Conservation (phyloP, 805 yeast genomes). For the Pichia exigua region DNA sequence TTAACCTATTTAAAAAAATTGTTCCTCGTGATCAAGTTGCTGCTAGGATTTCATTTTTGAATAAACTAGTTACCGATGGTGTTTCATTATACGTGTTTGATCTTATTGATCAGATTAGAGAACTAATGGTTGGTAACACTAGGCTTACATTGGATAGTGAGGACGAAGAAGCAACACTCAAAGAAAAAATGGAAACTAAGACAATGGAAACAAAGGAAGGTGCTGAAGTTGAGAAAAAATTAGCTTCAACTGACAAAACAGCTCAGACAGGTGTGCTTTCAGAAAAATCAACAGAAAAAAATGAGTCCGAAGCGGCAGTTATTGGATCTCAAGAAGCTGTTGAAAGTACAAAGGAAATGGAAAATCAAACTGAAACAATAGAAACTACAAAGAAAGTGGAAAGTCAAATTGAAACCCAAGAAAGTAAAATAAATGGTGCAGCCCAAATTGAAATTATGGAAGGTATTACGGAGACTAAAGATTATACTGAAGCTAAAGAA, state of each 20-base stretch:
- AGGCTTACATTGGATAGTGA: constrained; percentile 8
- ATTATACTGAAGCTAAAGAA: no score
- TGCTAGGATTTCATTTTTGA: constrained; percentile 15
- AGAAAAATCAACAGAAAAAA: background rate
- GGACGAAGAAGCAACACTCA: constrained; percentile 6
- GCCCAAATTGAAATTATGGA: no score
- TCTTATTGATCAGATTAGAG: constrained; percentile 8
- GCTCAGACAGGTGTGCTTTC: background rate
- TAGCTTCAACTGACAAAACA: background rate
- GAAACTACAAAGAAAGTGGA: no score
- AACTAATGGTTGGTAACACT: constrained; percentile 1
- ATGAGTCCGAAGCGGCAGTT: background rate
- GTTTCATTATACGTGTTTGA: constrained; percentile 15
- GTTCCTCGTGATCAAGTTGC: constrained; percentile 12
- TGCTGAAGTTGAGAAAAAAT: background rate
- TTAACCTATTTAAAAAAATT: constrained; percentile 12
- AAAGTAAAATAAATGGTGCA: no score
- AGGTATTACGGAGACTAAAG: no score
- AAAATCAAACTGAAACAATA: no score
- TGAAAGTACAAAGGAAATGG: no score
- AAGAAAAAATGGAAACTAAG: background rate
- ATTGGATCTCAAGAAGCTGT: no score
- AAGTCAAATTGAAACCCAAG: no score
- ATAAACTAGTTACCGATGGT: constrained; percentile 21
- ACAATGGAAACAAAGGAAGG: background rate